Percentiles rank a stretch among this genome's conserved stretches.
Evolutionary conservation across 768 basidiomycete species (phyloP).

Genomic region (Amanita polypyramis): DNA sequence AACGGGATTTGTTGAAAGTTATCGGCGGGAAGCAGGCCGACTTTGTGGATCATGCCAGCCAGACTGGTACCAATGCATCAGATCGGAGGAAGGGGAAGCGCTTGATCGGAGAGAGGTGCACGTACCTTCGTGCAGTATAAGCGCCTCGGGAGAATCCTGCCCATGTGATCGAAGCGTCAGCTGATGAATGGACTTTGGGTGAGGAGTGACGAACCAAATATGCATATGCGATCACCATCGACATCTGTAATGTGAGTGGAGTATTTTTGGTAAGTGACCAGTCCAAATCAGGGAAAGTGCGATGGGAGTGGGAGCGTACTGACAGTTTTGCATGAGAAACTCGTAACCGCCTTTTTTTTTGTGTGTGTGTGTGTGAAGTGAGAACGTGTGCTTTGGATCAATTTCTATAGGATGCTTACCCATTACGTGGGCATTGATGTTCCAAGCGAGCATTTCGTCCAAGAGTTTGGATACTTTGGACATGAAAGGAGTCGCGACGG

Average conservation of each 20-base stretch:
- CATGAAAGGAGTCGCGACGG: conserved; percentile 33
- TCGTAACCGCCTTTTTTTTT: conserved; percentile 8
- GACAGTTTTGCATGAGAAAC: conserved; percentile 9
- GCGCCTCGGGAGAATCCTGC: conserved; percentile 54
- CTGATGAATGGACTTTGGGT: too few relatives aligned
- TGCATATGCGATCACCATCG: neutral
- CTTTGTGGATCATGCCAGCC: conserved; percentile 43
- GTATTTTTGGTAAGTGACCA: too few relatives aligned
- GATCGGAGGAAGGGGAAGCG: neutral
- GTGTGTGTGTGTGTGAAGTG: too few relatives aligned
- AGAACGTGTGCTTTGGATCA: too few relatives aligned
- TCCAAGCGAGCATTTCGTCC: conserved; percentile 37
- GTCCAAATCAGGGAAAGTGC: too few relatives aligned
- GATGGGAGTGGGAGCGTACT: too few relatives aligned
- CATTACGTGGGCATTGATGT: conserved; percentile 43
- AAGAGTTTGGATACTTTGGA: conserved; percentile 33
- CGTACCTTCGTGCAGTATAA: conserved; percentile 45
- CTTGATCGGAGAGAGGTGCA: neutral
- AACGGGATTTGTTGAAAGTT: conserved; percentile 51
- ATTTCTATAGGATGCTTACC: conserved; percentile 16
- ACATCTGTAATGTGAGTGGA: neutral
- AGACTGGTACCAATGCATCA: conserved; percentile 17
- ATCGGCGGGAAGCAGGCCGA: conserved; percentile 35
- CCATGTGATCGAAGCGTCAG: neutral
- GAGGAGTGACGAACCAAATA: conserved; percentile 27